These are phyloP conservation scores for Globisporangium barbulae DNA, from an alignment of 352 stramenopile species.

Conservation along the genomic window DNA sequence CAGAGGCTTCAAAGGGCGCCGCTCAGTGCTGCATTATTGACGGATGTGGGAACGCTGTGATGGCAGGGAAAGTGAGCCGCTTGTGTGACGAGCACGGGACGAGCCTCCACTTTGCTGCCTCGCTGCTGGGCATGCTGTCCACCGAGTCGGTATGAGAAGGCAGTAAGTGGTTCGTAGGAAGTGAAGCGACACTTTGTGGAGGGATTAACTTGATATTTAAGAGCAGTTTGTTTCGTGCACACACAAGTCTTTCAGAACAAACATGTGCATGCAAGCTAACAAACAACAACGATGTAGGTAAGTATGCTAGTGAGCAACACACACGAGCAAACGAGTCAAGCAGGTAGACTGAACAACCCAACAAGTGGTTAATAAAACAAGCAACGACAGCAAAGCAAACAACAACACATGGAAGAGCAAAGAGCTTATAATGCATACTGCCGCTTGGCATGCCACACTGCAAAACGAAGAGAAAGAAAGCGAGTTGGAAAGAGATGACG, in stretches of 20 bases:
- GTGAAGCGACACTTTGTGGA: neutral
- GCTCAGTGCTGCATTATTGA: constrained; percentile 7
- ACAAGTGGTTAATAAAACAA: neutral
- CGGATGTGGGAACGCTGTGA: constrained; percentile 6
- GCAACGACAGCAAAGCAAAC: neutral
- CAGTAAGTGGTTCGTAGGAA: neutral
- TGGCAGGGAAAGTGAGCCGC: neutral
- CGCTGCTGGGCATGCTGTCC: constrained; percentile 19
- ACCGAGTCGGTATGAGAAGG: neutral
- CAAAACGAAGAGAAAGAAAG: constrained; percentile 1
- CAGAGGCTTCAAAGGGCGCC: neutral
- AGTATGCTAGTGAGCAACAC: too few relatives aligned
- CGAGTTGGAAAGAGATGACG: neutral
- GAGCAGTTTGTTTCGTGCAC: neutral
- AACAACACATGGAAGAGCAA: neutral
- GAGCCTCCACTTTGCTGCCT: constrained; percentile 15
- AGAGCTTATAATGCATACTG: constrained; percentile 1
- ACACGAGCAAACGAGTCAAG: too few relatives aligned
- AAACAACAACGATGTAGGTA: too few relatives aligned
- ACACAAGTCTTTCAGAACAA: too few relatives aligned
- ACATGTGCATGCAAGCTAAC: too few relatives aligned
- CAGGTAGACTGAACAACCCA: neutral
- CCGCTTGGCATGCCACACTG: constrained; percentile 7
- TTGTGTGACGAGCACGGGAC: constrained; percentile 17
- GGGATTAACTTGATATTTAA: constrained; percentile 2